Base-by-base conservation (phyloP, 495 filamentous ascomycete species). In the Tetracladium setigerum region DNA sequence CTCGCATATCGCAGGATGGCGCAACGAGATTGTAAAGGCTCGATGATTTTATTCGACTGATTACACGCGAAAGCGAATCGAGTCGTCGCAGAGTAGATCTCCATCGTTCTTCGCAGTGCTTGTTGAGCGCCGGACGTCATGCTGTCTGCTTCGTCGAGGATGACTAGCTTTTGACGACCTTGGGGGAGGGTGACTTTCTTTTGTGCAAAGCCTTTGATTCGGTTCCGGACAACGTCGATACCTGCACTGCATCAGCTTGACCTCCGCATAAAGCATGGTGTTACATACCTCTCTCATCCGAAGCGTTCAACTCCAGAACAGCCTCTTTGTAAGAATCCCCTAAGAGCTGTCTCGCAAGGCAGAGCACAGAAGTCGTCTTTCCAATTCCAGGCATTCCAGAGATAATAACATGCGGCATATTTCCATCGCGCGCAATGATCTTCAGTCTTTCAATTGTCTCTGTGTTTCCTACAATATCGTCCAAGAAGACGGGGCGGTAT, bases 331-430 rank as follows among this genome's bases (percentile, higher is more conserved):
- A 99, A 11, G 88, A 76, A 63, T 94, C 84, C 2, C 92, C 94
- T 1, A 99, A 74, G 46, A 99, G 67, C 59, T 96, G 90, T 44
- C 92, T 79, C 8, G 92, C 91, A 24, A 99, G 81, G 56, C 94
- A 97, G 41, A 97, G 67, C 22, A 99, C 81, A 27, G 90, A 96
- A 6, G 92, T 97, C 8, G 92, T 99, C 76, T 99, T 99, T 45
- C 92, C 92, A 63, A 97, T 99, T 60, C 92, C 92, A 7, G 92
- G 92, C 92, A 95, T 96, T 50, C 92, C 92, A 8, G 89, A 95
- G 59, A 99, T 99, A 66, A 99, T 99, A 62, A 99, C 73, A 67
- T 99, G 92, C 5, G 92, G 92, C 87, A 99, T 95, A 68, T 99
- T 99, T 56, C 92, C 92, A 72, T 99, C 92, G 66, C 89, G 92